Conservation (phyloP, 2,329 filamentous ascomycete species). For the Fusarium brachygibbosum region DNA sequence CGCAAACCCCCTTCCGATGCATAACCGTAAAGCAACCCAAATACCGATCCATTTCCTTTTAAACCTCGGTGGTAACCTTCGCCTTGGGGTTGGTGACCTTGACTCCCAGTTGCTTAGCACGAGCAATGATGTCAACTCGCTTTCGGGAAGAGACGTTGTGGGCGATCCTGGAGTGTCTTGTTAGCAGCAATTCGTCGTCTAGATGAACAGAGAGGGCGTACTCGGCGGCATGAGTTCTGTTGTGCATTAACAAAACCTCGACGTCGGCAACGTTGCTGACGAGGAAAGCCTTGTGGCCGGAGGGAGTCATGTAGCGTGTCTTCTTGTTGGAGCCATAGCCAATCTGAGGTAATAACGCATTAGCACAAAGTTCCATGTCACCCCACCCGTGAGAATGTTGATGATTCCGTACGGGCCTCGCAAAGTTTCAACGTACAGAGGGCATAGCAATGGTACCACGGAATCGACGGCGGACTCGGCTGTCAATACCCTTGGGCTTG, state of each 20-base stretch:
- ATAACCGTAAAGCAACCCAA: constrained; percentile 52
- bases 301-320: constrained; percentile 98
- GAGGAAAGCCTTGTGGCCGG: constrained; percentile 99
- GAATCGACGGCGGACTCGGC: constrained; percentile 96
- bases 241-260: constrained; percentile 99
- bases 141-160: constrained; percentile 98
- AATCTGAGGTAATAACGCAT: constrained; percentile 72
- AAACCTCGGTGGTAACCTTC: constrained; percentile 96
- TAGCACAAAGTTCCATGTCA: constrained; percentile 21
- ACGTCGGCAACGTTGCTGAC: constrained; percentile 97
- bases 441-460: constrained; percentile 96
- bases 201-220: constrained; percentile 66
- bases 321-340: constrained; percentile 99
- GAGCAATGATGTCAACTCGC: constrained; percentile 96
- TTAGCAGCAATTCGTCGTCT: constrained; percentile 3
- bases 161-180: constrained; percentile 79
- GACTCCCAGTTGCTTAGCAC: constrained; percentile 97
- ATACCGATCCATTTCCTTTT: constrained; percentile 57
- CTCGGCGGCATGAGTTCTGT: constrained; percentile 99
- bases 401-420: constrained; percentile 11
- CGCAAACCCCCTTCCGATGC: constrained; percentile 52
- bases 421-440: constrained; percentile 77
- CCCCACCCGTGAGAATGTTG: constrained; percentile 2
- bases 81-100: constrained; percentile 99
- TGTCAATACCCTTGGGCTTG: constrained; percentile 99